phyloP scores from a whole-genome alignment of 129 eudicot genomes.

The Calendula officinalis region DNA sequence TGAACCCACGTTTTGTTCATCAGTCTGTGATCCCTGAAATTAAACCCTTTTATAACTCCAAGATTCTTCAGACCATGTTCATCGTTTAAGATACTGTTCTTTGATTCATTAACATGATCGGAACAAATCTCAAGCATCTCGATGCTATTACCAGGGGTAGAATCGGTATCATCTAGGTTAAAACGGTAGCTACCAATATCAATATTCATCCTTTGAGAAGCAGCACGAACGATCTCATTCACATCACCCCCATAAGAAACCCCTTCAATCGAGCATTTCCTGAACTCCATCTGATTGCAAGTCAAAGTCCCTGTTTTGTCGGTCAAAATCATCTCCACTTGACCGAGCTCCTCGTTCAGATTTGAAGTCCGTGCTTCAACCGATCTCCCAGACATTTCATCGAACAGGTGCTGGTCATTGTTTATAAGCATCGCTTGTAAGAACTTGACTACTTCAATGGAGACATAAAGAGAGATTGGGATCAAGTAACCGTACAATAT shows the following conservation, averaged over 20 bases:
- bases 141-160: slow-evolving; percentile 43
- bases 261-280: slow-evolving; percentile 61
- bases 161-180: slow-evolving; percentile 44
- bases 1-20: slow-evolving; percentile 42
- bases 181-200: slow-evolving; percentile 44
- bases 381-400: slow-evolving; percentile 38
- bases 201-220: slow-evolving; percentile 51
- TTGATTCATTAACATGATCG: slow-evolving; percentile 11
- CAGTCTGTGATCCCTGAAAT: slow-evolving; percentile 41
- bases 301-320: slow-evolving; percentile 63
- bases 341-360: slow-evolving; percentile 58
- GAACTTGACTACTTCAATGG: slow-evolving; percentile 55
- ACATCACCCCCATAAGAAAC: slow-evolving; percentile 52
- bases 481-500: slow-evolving; percentile 56
- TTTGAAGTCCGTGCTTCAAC: slow-evolving; percentile 56
- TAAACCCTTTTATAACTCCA: slow-evolving; percentile 43
- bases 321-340: slow-evolving; percentile 49
- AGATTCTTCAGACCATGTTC: slow-evolving; percentile 21
- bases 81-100: slow-evolving; percentile 28
- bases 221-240: slow-evolving; percentile 49
- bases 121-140: slow-evolving; percentile 44
- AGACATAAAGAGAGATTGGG: slow-evolving; percentile 53
- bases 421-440: slow-evolving; percentile 58
- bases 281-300: slow-evolving; percentile 57
- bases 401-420: slow-evolving; percentile 44